These are phyloP conservation scores for Sicyos edulis DNA, from an alignment of 306 rosid genomes.

Conservation along the genomic window DNA sequence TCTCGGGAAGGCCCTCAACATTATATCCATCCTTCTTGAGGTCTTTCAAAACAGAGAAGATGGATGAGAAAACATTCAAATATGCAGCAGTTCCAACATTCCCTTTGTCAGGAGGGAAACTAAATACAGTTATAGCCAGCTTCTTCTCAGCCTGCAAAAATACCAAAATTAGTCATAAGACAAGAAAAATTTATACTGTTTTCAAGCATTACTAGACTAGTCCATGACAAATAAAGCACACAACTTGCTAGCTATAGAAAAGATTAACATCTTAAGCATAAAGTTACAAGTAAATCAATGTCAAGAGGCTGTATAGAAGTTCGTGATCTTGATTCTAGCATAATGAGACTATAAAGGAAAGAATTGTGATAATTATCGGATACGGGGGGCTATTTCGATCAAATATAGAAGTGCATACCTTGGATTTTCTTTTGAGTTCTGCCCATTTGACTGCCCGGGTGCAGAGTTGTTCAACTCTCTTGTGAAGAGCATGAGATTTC, in stretches of 20 bases:
- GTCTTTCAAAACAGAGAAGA: constrained; percentile 78
- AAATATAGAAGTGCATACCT: constrained; percentile 27
- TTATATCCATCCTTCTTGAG: constrained; percentile 77
- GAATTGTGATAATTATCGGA: background rate
- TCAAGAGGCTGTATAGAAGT: background rate
- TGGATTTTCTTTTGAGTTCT: constrained; percentile 45
- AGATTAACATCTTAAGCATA: background rate
- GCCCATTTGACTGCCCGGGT: constrained; percentile 58
- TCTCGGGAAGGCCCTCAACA: constrained; percentile 84
- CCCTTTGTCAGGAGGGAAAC: constrained; percentile 99
- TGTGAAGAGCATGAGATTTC: constrained; percentile 63
- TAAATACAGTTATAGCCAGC: constrained; percentile 89
- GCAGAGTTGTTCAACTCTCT: constrained; percentile 56
- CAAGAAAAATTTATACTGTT: background rate
- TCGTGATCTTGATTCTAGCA: background rate
- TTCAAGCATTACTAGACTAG: background rate
- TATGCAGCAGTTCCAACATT: constrained; percentile 98
- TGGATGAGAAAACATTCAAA: constrained; percentile 88
- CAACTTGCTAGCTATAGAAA: background rate
- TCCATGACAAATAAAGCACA: background rate
- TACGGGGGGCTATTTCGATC: background rate
- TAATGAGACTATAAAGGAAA: background rate
- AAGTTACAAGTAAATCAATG: background rate
- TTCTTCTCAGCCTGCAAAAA: constrained; percentile 67
- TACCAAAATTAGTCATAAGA: constrained; percentile 9